Conservation (phyloP, 2,329 filamentous ascomycete genomes). For the Cladophialophora psammophila region DNA sequence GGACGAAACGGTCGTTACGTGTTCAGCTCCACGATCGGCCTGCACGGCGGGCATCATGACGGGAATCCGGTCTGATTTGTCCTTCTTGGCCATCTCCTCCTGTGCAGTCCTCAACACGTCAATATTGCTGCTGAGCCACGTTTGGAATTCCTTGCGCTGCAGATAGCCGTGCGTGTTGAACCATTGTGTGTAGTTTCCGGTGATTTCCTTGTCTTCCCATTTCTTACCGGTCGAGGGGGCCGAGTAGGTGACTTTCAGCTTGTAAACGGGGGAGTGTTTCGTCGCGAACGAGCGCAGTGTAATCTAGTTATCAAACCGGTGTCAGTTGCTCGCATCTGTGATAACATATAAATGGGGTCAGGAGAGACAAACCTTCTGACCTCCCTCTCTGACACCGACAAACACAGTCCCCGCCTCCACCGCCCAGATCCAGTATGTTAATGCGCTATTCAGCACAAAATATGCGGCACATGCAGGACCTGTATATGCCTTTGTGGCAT, state of each 20-base stretch:
- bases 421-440: conserved; percentile 84
- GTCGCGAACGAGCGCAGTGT: conserved; percentile 74
- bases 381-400: conserved; percentile 73
- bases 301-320: conserved; percentile 60
- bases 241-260: conserved; percentile 67
- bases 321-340: neutral
- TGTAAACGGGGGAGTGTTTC: conserved; percentile 84
- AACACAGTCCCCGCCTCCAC: conserved; percentile 87
- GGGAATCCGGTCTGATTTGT: conserved; percentile 18
- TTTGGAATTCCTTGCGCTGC: conserved; percentile 66
- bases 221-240: conserved; percentile 48
- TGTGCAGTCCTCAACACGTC: conserved; percentile 61
- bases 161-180: conserved; percentile 66
- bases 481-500: conserved; percentile 81
- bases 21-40: neutral
- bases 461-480: conserved; percentile 80
- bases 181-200: conserved; percentile 67
- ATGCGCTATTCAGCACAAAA: conserved; percentile 75
- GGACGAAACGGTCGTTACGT: conserved; percentile 14
- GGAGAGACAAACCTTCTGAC: conserved; percentile 62
- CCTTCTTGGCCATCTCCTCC: conserved; percentile 24
- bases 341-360: neutral
- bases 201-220: conserved; percentile 57
- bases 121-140: conserved; percentile 67
- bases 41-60: conserved; percentile 5